These are phyloP conservation scores for Kodamaea anthophila DNA, from an alignment of 1,139 yeast species.

Conservation along the genomic window DNA sequence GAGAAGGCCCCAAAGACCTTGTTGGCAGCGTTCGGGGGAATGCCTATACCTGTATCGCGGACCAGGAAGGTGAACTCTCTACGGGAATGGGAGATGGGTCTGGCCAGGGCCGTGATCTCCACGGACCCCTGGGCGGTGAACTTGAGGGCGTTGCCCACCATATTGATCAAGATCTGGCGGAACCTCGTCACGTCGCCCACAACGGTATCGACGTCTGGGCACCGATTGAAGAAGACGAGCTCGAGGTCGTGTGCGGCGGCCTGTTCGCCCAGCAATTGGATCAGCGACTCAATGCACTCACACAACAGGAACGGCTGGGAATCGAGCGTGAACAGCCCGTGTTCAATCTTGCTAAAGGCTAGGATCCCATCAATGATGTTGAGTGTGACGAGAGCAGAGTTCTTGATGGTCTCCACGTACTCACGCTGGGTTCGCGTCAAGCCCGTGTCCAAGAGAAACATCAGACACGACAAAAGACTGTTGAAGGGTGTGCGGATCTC, in stretches of 20 bases:
- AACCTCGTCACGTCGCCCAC: slow-evolving; percentile 49
- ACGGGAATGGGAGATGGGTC: slow-evolving; percentile 24
- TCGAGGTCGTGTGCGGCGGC: slow-evolving; percentile 43
- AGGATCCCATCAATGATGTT: slow-evolving; percentile 53
- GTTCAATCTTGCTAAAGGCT: slow-evolving; percentile 53
- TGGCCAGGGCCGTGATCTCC: slow-evolving; percentile 32
- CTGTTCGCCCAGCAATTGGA: slow-evolving; percentile 49
- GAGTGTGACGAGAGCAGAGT: slow-evolving; percentile 48
- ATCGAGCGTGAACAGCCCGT: slow-evolving; percentile 45
- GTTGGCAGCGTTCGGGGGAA: slow-evolving; percentile 40
- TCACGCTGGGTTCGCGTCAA: slow-evolving; percentile 44
- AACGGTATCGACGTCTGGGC: slow-evolving; percentile 37
- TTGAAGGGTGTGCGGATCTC: slow-evolving; percentile 57
- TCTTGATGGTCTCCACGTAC: slow-evolving; percentile 49
- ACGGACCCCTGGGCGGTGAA: slow-evolving; percentile 47
- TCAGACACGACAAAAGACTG: slow-evolving; percentile 49
- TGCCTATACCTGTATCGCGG: slow-evolving; percentile 59
- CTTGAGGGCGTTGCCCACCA: slow-evolving; percentile 54
- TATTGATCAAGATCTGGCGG: slow-evolving; percentile 48
- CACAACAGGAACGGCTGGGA: slow-evolving; percentile 44
- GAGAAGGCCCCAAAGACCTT: slow-evolving; percentile 56
- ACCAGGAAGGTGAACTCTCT: slow-evolving; percentile 40
- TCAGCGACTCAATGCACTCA: slow-evolving; percentile 48
- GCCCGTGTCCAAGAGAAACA: slow-evolving; percentile 46
- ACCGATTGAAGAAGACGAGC: slow-evolving; percentile 41